Percentiles rank a stretch among this genome's conserved stretches.
Evolutionary conservation across 192 early-diverging fungal species (phyloP).

Genomic region (Chytriomyces confervae): DNA sequence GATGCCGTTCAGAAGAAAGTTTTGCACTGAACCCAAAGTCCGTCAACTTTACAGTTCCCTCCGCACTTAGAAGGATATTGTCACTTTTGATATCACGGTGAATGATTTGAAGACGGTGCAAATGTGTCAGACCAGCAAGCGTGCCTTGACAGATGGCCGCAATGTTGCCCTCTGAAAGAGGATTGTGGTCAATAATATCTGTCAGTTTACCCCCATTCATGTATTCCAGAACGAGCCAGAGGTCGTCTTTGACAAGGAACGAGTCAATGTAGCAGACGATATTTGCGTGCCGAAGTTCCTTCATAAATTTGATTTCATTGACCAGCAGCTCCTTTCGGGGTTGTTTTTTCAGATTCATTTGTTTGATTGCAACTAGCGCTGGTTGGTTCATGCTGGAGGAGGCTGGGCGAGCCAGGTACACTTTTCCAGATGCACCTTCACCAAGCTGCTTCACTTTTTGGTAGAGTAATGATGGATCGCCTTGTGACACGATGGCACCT

Average conservation of each 20-base stretch:
- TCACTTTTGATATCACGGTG: conserved; percentile 90
- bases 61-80: conserved; percentile 79
- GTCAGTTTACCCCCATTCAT: conserved; percentile 99
- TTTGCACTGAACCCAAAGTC: conserved; percentile 90
- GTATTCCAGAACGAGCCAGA: conserved; percentile 99
- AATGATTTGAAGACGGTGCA: conserved; percentile 77
- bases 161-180: conserved; percentile 80
- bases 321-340: conserved; percentile 66
- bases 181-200: conserved; percentile 93
- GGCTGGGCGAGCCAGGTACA: conserved; percentile 81
- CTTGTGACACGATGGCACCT: conserved; percentile 80
- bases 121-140: conserved; percentile 70
- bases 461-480: conserved; percentile 91
- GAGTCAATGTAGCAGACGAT: conserved; percentile 96
- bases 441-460: conserved; percentile 94
- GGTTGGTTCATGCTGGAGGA: conserved; percentile 42
- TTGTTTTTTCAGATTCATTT: conserved; percentile 64
- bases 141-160: conserved; percentile 80
- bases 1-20: conserved; percentile 65
- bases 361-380: conserved; percentile 63
- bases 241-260: conserved; percentile 83
- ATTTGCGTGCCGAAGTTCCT: conserved; percentile 82
- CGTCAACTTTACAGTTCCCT: conserved; percentile 73
- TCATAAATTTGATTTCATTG: conserved; percentile 88
- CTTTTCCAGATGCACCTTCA: conserved; percentile 97